Conservation (phyloP, 164 flowering plant genomes). For the Protea cynaroides region DNA sequence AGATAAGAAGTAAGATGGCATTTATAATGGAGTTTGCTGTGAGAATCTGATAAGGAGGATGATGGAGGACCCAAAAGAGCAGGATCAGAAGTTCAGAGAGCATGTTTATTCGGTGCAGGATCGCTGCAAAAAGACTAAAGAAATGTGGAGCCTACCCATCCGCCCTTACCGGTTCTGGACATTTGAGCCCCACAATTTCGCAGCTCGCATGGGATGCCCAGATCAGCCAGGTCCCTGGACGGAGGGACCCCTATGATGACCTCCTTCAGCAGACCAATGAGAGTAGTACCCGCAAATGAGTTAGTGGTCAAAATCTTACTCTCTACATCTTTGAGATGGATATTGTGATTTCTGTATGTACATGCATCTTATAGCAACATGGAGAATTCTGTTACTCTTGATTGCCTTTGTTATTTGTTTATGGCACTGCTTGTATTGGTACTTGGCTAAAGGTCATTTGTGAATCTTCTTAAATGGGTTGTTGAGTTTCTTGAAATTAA, state of each 20-base stretch:
- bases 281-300: slow-evolving; percentile 6
- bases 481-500: no score
- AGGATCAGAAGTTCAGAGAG: slow-evolving; percentile 69
- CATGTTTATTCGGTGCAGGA: slow-evolving; percentile 62
- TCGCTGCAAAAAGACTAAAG: slow-evolving; percentile 73
- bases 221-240: slow-evolving; percentile 76
- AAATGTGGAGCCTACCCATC: slow-evolving; percentile 81
- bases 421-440: not conserved
- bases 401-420: not conserved
- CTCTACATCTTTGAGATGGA: not conserved
- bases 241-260: slow-evolving; percentile 88
- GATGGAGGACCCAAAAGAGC: slow-evolving; percentile 92
- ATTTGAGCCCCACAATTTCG: slow-evolving; percentile 81
- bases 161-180: slow-evolving; percentile 99
- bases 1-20: slow-evolving; percentile 35
- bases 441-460: not conserved
- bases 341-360: no score
- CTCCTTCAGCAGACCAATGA: slow-evolving; percentile 34
- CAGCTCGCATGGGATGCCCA: slow-evolving; percentile 79
- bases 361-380: not conserved
- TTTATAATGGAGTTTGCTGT: slow-evolving; percentile 93
- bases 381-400: not conserved
- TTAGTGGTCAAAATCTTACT: slow-evolving; percentile 2
- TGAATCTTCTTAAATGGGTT: not conserved
- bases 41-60: slow-evolving; percentile 68